These are phyloP conservation scores for Lagenidium giganteum DNA, from an alignment of 352 stramenopile species.

Conservation along the genomic window DNA sequence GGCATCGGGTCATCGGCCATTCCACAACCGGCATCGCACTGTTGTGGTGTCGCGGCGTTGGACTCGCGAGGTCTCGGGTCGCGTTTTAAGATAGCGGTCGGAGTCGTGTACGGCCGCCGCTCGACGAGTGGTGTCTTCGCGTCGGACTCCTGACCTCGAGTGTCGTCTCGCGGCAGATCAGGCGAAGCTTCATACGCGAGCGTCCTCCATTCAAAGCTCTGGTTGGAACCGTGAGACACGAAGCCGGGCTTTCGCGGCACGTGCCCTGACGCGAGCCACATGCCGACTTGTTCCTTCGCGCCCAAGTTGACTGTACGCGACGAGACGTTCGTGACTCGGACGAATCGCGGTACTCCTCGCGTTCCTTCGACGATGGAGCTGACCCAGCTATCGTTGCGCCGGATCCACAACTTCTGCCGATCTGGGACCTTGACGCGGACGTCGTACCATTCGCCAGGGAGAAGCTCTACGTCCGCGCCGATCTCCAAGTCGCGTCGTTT, in stretches of 20 bases:
- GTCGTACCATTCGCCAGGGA: background rate
- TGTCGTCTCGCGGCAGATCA: no score
- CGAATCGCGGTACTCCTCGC: background rate
- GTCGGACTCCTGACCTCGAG: no score
- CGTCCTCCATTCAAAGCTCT: background rate
- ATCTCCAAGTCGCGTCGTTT: background rate
- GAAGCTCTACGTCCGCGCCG: background rate
- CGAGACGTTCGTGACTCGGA: conserved; percentile 7
- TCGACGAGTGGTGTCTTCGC: no score
- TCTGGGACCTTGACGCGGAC: background rate
- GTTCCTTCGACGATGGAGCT: background rate
- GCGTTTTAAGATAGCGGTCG: no score
- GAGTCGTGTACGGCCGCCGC: no score
- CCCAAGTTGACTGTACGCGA: background rate
- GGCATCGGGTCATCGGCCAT: no score
- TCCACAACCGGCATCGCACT: no score
- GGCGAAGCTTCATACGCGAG: no score
- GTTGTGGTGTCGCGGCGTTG: no score
- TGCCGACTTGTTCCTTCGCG: background rate
- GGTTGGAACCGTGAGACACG: background rate
- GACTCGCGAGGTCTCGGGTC: no score
- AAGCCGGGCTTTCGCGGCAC: conserved; percentile 7
- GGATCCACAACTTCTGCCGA: conserved; percentile 7
- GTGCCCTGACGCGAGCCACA: conserved; percentile 2
- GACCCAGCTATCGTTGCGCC: background rate